These are phyloP conservation scores for Tulasnella sp. DNA, from an alignment of 768 basidiomycete species.

Conservation along the genomic window DNA sequence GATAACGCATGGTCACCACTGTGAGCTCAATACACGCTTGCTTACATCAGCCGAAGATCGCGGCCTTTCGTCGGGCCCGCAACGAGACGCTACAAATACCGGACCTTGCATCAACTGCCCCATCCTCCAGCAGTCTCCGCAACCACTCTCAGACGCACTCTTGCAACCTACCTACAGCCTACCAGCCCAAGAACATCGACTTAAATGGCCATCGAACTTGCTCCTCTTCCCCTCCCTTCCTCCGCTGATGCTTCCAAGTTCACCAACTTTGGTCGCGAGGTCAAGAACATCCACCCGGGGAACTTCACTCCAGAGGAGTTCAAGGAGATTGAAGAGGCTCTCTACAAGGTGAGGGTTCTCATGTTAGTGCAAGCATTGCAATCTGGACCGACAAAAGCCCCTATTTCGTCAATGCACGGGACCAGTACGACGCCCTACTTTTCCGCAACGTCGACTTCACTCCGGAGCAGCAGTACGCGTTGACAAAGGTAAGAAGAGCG, in stretches of 20 bases:
- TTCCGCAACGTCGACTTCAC: constrained; percentile 70
- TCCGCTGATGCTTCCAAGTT: constrained; percentile 71
- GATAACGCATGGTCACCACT: not conserved
- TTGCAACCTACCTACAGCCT: not conserved
- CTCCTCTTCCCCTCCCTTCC: constrained; percentile 70
- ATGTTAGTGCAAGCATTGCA: not conserved
- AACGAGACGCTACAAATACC: not conserved
- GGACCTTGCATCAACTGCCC: not conserved
- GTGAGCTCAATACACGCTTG: not conserved
- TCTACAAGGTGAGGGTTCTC: constrained; percentile 67
- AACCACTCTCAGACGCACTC: constrained; percentile 2
- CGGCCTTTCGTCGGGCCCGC: not conserved
- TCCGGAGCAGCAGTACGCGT: constrained; percentile 80
- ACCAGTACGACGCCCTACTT: constrained; percentile 70
- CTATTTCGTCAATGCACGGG: too few species aligned
- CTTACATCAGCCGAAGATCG: not conserved
- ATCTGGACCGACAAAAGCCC: not conserved
- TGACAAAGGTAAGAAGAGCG: constrained; percentile 68
- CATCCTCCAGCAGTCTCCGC: not conserved
- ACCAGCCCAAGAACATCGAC: not conserved
- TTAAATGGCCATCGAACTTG: constrained; percentile 54
- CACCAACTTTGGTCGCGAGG: constrained; percentile 72
- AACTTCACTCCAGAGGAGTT: constrained; percentile 63
- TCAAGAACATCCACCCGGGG: constrained; percentile 72
- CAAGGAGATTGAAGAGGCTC: constrained; percentile 64